Base-by-base conservation (phyloP, 495 filamentous ascomycete species). In the Hyaloscypha finlandica region DNA sequence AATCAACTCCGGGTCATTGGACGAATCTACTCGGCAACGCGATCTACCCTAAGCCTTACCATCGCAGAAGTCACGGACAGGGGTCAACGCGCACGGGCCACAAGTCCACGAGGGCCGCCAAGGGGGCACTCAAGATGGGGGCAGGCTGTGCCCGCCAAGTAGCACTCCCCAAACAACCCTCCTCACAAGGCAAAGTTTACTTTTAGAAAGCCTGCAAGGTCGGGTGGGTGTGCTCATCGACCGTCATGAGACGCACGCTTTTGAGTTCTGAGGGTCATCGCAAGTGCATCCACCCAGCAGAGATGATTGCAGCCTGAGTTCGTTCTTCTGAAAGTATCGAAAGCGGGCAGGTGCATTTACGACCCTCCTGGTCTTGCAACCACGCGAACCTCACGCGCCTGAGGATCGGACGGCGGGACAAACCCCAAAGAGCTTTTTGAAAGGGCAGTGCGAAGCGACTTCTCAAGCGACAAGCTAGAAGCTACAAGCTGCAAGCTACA, bases 41-140 rank as follows among this genome's bases (percentile, higher is more conserved):
- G 32, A 12, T 57, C 59, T 29, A 67, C 48, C 58, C 65, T 63
- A 62, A 67, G 65, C 65, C 65, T 52, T 67, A 67, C 65, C 16
- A 58, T 16, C 42, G 29, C 35, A 3, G 45, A 35, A 29, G 14
- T 33, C 35, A 11, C 5, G 20, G 6, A 1, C 22, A 56, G 20
- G 53, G 53, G 9, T 9, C 16, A 4, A 30, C 1, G 42, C 12
- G 53, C 53, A 56, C 53, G 53, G 53, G 29, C 53, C 29, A 56
- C 53, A 56, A 8, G 2, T 1, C 35, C 42, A 48, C 42, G 42
- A 48, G 42, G 42, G 35, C 35, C 6, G 35, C 35, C 25, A 25
- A 37, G 12, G 35, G 42, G 42, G 42, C 42, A 48, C 42, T 48
- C 11, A 19, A 48, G 42, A 48, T 19, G 42, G 42, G 42, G 42